Conservation (phyloP, 2,329 filamentous ascomycete genomes). For the Samsoniella hepiali region DNA sequence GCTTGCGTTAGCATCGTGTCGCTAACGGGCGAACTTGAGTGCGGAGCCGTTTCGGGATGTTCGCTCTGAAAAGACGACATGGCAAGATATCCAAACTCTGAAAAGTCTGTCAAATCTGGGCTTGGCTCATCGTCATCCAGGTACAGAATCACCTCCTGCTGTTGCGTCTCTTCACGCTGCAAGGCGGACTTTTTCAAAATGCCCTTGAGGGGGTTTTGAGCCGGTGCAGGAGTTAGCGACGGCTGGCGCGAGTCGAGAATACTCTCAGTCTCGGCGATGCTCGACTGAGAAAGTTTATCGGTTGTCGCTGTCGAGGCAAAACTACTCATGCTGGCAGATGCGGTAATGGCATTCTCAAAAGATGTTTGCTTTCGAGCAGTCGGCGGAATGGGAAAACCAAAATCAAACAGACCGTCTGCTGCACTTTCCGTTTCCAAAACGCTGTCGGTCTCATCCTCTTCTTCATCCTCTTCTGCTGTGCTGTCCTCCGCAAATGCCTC, state of each 20-base stretch:
- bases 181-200: constrained; percentile 22
- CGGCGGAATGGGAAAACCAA: constrained; percentile 36
- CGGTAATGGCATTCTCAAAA: constrained; percentile 8
- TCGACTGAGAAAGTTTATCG: constrained; percentile 6
- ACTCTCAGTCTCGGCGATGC: not conserved
- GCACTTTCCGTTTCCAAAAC: constrained; percentile 25
- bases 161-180: constrained; percentile 19
- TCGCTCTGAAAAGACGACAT: not conserved
- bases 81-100: constrained; percentile 27
- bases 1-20: not conserved
- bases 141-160: constrained; percentile 25
- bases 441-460: not conserved
- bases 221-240: not conserved
- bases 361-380: constrained; percentile 26
- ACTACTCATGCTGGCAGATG: not conserved
- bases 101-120: constrained; percentile 39
- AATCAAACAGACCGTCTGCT: constrained; percentile 29
- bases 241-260: not conserved
- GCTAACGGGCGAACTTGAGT: not conserved
- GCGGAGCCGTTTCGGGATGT: not conserved
- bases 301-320: constrained; percentile 1
- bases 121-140: constrained; percentile 33
- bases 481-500: not conserved
- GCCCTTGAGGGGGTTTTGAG: not conserved
- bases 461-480: not conserved